These are phyloP conservation scores for Schizosaccharomyces japonicus DNA, from an alignment of 805 yeast genomes.

Conservation along the genomic window DNA sequence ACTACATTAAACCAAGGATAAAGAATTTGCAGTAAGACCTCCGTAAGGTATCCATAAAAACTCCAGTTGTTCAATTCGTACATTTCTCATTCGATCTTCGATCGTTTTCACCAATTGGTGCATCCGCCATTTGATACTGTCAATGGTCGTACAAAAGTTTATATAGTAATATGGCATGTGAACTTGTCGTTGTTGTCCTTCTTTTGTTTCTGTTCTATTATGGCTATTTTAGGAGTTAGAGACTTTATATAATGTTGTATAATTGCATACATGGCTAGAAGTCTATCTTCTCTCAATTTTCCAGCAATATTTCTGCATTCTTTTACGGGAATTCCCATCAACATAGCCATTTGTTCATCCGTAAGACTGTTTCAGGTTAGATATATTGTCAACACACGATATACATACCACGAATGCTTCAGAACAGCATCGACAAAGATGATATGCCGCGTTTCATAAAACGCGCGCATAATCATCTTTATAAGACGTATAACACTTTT, in stretches of 20 bases:
- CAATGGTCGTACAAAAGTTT: slow-evolving; percentile 80
- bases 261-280: slow-evolving; percentile 36
- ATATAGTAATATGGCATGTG: slow-evolving; percentile 65
- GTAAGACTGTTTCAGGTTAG: slow-evolving; percentile 22
- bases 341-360: slow-evolving; percentile 69
- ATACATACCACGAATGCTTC: slow-evolving; percentile 46
- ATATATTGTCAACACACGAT: neutral
- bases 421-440: slow-evolving; percentile 68
- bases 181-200: slow-evolving; percentile 36
- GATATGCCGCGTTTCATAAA: slow-evolving; percentile 64
- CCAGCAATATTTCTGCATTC: slow-evolving; percentile 68
- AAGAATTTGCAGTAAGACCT: neutral
- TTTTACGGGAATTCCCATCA: slow-evolving; percentile 65
- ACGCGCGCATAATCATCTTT: slow-evolving; percentile 63
- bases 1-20: neutral
- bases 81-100: slow-evolving; percentile 57
- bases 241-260: slow-evolving; percentile 14
- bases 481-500: slow-evolving; percentile 20
- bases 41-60: no score
- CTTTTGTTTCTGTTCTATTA: slow-evolving; percentile 21
- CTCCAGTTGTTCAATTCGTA: no score
- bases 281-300: slow-evolving; percentile 58
- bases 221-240: slow-evolving; percentile 6
- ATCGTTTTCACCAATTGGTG: slow-evolving; percentile 59
- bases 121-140: slow-evolving; percentile 87